phyloP scores from a whole-genome alignment of 2,329 filamentous ascomycete species.

The Fusarium sp. region DNA sequence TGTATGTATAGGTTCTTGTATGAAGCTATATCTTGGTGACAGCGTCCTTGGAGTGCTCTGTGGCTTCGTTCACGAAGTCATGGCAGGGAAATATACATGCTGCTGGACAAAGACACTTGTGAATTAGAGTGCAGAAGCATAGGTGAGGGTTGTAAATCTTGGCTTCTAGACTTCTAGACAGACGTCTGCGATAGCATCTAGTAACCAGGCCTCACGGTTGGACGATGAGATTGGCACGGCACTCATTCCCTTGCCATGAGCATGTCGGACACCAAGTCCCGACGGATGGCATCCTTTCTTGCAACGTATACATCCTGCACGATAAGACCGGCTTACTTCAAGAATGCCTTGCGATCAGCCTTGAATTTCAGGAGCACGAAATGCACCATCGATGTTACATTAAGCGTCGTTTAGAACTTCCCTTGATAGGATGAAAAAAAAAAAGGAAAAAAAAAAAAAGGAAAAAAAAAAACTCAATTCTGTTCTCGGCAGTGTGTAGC shows the following conservation, averaged over 20 bases:
- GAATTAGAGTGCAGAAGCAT: background rate
- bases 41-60: background rate
- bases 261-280: background rate
- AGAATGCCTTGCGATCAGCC: slow-evolving; percentile 10
- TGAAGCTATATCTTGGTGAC: too few species aligned
- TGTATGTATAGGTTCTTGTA: too few species aligned
- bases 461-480: slow-evolving; percentile 3
- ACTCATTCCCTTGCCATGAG: background rate
- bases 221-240: background rate
- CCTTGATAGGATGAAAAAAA: background rate
- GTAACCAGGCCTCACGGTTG: background rate
- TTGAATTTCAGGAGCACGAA: background rate
- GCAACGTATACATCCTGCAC: background rate
- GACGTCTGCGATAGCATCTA: background rate
- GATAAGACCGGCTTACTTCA: background rate
- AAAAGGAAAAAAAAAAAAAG: too few species aligned
- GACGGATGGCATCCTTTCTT: slow-evolving; percentile 1
- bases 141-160: background rate
- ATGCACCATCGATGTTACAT: background rate
- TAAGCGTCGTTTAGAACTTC: slow-evolving; percentile 2
- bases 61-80: background rate
- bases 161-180: too few species aligned
- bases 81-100: background rate
- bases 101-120: background rate
- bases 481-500: slow-evolving; percentile 8